These are phyloP conservation scores for Pseudogymnoascus sp. DNA, from an alignment of 2,329 filamentous ascomycete species.

Conservation along the genomic window DNA sequence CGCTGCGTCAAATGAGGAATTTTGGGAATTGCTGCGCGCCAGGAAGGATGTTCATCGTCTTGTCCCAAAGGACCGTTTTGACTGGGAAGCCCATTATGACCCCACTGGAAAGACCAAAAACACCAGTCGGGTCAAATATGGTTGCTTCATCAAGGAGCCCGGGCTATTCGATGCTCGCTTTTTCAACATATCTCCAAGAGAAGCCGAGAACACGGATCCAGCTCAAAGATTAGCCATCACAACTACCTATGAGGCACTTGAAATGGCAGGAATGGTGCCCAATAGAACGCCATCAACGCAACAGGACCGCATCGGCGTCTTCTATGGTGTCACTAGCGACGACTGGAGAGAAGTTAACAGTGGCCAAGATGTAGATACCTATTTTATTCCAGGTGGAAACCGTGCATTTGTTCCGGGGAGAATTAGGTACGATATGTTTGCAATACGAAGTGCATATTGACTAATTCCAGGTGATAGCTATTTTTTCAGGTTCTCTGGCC, in stretches of 20 bases:
- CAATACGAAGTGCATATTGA: not conserved
- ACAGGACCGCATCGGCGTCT: slow-evolving; percentile 34
- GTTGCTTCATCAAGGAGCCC: slow-evolving; percentile 62
- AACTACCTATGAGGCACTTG: slow-evolving; percentile 70
- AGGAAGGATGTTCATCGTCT: slow-evolving; percentile 61
- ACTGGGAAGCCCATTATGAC: slow-evolving; percentile 62
- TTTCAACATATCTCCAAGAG: slow-evolving; percentile 76
- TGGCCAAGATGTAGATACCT: slow-evolving; percentile 14
- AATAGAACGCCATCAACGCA: slow-evolving; percentile 18
- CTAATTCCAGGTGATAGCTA: slow-evolving; percentile 16
- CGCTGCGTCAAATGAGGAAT: slow-evolving; percentile 58
- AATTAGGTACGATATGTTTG: slow-evolving; percentile 18
- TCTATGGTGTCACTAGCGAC: slow-evolving; percentile 18
- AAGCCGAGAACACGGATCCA: slow-evolving; percentile 70
- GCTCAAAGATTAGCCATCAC: slow-evolving; percentile 68
- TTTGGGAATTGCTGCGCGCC: slow-evolving; percentile 69
- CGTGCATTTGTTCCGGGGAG: slow-evolving; percentile 20
- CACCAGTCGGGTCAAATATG: slow-evolving; percentile 66
- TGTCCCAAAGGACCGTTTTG: slow-evolving; percentile 59
- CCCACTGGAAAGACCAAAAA: slow-evolving; percentile 65
- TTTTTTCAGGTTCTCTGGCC: slow-evolving; percentile 32
- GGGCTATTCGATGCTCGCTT: slow-evolving; percentile 70
- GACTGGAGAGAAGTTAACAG: slow-evolving; percentile 18
- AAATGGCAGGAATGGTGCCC: slow-evolving; percentile 65
- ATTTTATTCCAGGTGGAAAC: slow-evolving; percentile 13